Evolutionary conservation across 306 rosid genomes (phyloP).

Genomic region (Coriaria nepalensis): DNA sequence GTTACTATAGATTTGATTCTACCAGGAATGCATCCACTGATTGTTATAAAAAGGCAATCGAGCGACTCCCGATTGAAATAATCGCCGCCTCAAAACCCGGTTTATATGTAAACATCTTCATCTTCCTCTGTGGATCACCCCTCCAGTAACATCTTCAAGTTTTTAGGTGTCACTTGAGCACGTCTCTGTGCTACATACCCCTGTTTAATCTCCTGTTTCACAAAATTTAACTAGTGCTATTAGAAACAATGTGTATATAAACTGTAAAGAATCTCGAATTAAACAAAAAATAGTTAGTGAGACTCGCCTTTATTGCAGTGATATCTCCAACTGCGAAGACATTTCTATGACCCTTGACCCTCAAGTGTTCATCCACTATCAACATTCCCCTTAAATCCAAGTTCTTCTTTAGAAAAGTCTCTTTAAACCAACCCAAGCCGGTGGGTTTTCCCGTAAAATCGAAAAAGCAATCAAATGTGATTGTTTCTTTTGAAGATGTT

Average conservation of each 20-base stretch:
- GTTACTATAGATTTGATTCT: too few relatives aligned
- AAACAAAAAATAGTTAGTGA: background rate
- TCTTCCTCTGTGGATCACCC: too few relatives aligned
- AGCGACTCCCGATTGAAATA: too few relatives aligned
- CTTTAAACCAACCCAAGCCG: slow-evolving; percentile 25
- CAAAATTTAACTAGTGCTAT: background rate
- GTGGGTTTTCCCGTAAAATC: slow-evolving; percentile 20
- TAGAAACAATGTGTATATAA: too few relatives aligned
- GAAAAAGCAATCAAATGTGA: slow-evolving; percentile 29
- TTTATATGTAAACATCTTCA: too few relatives aligned
- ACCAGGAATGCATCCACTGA: too few relatives aligned
- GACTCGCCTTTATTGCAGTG: slow-evolving; percentile 21
- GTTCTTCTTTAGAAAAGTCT: slow-evolving; percentile 14
- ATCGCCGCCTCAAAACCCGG: too few relatives aligned
- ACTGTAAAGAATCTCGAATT: background rate
- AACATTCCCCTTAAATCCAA: slow-evolving; percentile 21
- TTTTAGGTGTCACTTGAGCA: too few relatives aligned
- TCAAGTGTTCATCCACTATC: slow-evolving; percentile 26
- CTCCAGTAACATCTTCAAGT: too few relatives aligned
- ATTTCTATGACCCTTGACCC: slow-evolving; percentile 24
- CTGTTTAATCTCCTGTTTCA: slow-evolving; percentile 14
- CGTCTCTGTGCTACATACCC: too few relatives aligned
- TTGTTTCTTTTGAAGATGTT: slow-evolving; percentile 22
- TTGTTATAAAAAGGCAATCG: too few relatives aligned
- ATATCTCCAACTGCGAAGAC: slow-evolving; percentile 33